A percentile compares a stretch with the other conserved stretches of the same genome.
These are phyloP conservation scores for Trametes cubensis DNA, from an alignment of 768 basidiomycete species.

Conservation along the genomic window DNA sequence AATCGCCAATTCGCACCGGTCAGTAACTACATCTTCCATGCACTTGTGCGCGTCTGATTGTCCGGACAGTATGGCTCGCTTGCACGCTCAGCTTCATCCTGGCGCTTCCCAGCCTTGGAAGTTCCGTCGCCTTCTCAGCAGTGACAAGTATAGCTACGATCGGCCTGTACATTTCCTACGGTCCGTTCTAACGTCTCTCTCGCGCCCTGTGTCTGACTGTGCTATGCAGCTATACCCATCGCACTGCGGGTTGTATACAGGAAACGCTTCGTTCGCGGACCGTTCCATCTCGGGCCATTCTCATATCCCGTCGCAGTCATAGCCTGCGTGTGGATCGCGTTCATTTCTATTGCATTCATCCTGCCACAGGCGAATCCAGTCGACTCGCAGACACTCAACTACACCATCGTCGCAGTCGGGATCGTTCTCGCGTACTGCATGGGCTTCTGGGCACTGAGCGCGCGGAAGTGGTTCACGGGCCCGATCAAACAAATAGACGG, in stretches of 20 bases:
- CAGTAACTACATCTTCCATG: conserved; percentile 6
- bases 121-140: conserved; percentile 65
- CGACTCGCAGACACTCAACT: conserved; percentile 71
- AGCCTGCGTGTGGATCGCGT: conserved; percentile 69
- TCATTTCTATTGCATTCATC: conserved; percentile 76
- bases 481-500: conserved; percentile 68
- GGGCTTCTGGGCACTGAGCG: conserved; percentile 72
- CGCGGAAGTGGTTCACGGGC: conserved; percentile 72
- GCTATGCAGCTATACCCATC: conserved; percentile 58
- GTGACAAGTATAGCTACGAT: conserved; percentile 68
- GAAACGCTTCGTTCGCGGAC: conserved; percentile 62
- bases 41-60: not conserved
- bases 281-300: conserved; percentile 69
- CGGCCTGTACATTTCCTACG: conserved; percentile 77
- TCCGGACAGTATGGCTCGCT: conserved; percentile 68
- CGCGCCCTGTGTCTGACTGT: too few species aligned
- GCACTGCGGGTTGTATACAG: conserved; percentile 64
- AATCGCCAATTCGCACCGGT: conserved; percentile 73
- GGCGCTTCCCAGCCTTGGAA: conserved; percentile 73
- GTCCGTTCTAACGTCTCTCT: conserved; percentile 34
- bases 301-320: conserved; percentile 60
- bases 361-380: conserved; percentile 74
- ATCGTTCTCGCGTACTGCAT: conserved; percentile 67
- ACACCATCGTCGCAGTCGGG: conserved; percentile 74
- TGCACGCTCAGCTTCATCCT: conserved; percentile 76